These are phyloP conservation scores for Viola odorata DNA, from an alignment of 345 rosid genomes.

Conservation along the genomic window DNA sequence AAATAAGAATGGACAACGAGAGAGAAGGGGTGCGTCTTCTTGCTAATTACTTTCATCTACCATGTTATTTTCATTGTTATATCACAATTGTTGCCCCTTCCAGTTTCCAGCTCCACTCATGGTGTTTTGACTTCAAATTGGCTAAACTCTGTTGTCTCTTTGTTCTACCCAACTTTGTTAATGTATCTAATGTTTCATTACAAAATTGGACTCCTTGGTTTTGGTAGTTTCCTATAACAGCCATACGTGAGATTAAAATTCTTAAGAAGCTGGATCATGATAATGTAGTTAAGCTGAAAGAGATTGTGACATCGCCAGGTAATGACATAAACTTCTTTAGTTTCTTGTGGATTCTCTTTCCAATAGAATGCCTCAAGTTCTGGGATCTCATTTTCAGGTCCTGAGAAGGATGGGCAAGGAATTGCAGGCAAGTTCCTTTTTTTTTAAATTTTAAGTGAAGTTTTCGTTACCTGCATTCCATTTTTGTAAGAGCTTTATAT, in stretches of 20 bases:
- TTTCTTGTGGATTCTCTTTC: neutral
- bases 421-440: slow-evolving; percentile 53
- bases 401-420: slow-evolving; percentile 85
- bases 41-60: too few species aligned
- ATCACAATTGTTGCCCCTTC: too few species aligned
- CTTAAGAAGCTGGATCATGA: slow-evolving; percentile 69
- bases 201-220: neutral
- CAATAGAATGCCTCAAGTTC: neutral
- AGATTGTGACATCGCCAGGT: slow-evolving; percentile 77
- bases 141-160: too few species aligned
- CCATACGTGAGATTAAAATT: slow-evolving; percentile 75
- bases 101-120: too few species aligned
- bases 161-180: too few species aligned
- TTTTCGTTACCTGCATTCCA: too few species aligned
- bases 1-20: slow-evolving; percentile 95
- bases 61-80: too few species aligned
- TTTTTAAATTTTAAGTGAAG: neutral
- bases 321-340: slow-evolving; percentile 4
- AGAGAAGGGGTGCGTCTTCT: slow-evolving; percentile 73
- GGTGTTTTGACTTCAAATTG: too few species aligned
- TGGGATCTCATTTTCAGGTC: slow-evolving; percentile 39
- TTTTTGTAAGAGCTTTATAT: too few species aligned
- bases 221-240: slow-evolving; percentile 67
- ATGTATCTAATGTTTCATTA: too few species aligned
- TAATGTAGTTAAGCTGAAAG: slow-evolving; percentile 66